Evolutionary conservation across 352 stramenopile genomes (phyloP).

Genomic region (Pelagophyceae sp.): DNA sequence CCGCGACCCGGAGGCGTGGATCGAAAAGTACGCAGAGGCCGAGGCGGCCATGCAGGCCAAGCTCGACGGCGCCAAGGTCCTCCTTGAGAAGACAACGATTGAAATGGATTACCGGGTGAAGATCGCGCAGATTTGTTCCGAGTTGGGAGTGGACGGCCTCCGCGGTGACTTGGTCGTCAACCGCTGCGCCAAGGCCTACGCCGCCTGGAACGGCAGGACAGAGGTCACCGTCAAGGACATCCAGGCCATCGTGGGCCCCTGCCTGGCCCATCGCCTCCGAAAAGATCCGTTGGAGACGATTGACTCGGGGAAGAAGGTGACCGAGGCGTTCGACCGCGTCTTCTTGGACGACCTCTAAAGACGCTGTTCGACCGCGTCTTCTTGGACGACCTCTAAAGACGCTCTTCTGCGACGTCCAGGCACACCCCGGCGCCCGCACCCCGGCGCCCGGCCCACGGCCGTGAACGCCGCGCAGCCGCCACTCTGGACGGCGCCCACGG

Average conservation of each 20-base stretch:
- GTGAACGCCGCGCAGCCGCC: too few relatives aligned
- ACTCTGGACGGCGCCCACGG: too few relatives aligned
- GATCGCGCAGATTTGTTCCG: slow-evolving; percentile 28
- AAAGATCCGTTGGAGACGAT: background rate
- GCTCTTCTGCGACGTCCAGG: background rate
- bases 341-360: background rate
- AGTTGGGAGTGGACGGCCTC: slow-evolving; percentile 26
- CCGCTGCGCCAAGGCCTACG: slow-evolving; percentile 23
- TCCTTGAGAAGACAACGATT: slow-evolving; percentile 17
- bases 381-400: background rate
- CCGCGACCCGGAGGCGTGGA: slow-evolving; percentile 3
- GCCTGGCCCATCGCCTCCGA: background rate
- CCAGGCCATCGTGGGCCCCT: background rate
- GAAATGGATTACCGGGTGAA: slow-evolving; percentile 24
- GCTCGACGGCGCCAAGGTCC: slow-evolving; percentile 10
- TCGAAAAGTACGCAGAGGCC: slow-evolving; percentile 10
- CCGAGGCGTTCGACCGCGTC: background rate
- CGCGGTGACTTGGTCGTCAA: slow-evolving; percentile 26
- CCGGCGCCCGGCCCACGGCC: too few relatives aligned
- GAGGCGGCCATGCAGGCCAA: slow-evolving; percentile 14
- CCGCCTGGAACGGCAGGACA: slow-evolving; percentile 23
- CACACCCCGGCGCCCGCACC: too few relatives aligned
- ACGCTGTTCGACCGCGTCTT: background rate
- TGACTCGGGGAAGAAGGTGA: background rate
- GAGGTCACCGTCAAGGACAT: slow-evolving; percentile 1